Percentiles rank a stretch among this genome's conserved stretches.
Evolutionary conservation across 805 yeast genomes (phyloP).

Genomic region (Isabelozyma heimii): DNA sequence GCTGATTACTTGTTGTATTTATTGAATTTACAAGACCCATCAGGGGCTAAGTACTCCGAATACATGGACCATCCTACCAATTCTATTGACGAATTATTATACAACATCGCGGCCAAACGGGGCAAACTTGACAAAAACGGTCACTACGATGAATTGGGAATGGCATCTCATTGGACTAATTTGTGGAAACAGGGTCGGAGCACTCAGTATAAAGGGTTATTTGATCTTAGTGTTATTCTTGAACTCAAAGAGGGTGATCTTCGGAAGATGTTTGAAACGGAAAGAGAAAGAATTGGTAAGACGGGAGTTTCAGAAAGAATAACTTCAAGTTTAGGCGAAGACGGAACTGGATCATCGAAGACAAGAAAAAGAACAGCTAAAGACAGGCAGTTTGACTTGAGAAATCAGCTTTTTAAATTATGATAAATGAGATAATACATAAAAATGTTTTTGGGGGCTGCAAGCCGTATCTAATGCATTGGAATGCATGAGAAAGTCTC

Average conservation of each 20-base stretch:
- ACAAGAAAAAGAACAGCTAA: constrained; percentile 41
- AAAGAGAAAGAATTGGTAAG: constrained; percentile 23
- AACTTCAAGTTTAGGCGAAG: constrained; percentile 35
- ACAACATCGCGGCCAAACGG: constrained; percentile 43
- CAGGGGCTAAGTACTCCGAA: constrained; percentile 42
- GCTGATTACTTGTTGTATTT: constrained; percentile 81
- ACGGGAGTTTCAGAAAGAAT: constrained; percentile 28
- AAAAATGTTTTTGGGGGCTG: too few species aligned
- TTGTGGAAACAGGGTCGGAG: constrained; percentile 57
- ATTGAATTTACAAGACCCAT: constrained; percentile 60
- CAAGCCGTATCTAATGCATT: too few species aligned
- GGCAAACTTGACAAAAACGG: constrained; percentile 33
- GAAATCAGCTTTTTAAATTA: constrained; percentile 36
- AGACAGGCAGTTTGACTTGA: constrained; percentile 40
- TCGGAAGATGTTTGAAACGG: constrained; percentile 20
- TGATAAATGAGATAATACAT: constrained; percentile 4
- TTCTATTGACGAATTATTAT: constrained; percentile 56
- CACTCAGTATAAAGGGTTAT: constrained; percentile 26
- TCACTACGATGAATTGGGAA: constrained; percentile 51
- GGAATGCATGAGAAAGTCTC: too few species aligned
- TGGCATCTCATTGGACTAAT: constrained; percentile 63
- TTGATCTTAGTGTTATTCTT: constrained; percentile 33
- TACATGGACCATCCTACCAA: constrained; percentile 68
- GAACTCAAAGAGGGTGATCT: constrained; percentile 25
- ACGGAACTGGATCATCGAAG: constrained; percentile 34